phyloP scores from a whole-genome alignment of 2,329 filamentous ascomycete species.

The Neonectria ditissima region DNA sequence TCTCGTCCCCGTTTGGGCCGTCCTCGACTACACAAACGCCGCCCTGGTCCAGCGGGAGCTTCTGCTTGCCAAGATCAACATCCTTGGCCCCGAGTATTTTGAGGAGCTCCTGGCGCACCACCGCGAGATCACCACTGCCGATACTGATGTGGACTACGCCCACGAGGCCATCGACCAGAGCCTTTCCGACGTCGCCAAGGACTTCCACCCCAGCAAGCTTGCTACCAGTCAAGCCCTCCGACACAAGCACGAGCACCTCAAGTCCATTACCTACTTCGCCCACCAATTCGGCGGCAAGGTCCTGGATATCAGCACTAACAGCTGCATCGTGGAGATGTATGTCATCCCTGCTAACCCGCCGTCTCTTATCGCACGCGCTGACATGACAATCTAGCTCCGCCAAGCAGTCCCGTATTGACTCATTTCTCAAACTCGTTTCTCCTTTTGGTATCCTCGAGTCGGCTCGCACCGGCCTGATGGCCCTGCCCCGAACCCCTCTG shows the following conservation, averaged over 20 bases:
- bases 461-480: slow-evolving; percentile 95
- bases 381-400: slow-evolving; percentile 72
- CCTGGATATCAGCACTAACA: slow-evolving; percentile 96
- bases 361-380: slow-evolving; percentile 29
- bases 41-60: slow-evolving; percentile 96
- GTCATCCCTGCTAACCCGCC: slow-evolving; percentile 49
- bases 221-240: slow-evolving; percentile 89
- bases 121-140: slow-evolving; percentile 78
- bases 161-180: slow-evolving; percentile 52
- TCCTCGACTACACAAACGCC: slow-evolving; percentile 93
- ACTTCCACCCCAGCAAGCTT: slow-evolving; percentile 92
- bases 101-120: slow-evolving; percentile 97
- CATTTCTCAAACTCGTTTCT: slow-evolving; percentile 93
- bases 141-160: slow-evolving; percentile 59
- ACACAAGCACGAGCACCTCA: slow-evolving; percentile 97
- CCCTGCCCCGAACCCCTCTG: slow-evolving; percentile 91
- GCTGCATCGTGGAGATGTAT: slow-evolving; percentile 98
- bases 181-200: slow-evolving; percentile 64
- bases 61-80: slow-evolving; percentile 95
- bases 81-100: slow-evolving; percentile 96
- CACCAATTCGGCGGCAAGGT: slow-evolving; percentile 99
- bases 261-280: slow-evolving; percentile 94
- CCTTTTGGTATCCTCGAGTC: slow-evolving; percentile 98
- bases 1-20: slow-evolving; percentile 97
- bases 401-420: slow-evolving; percentile 93